These are phyloP conservation scores for Curvularia sp. DNA, from an alignment of 2,329 filamentous ascomycete species.

Conservation along the genomic window DNA sequence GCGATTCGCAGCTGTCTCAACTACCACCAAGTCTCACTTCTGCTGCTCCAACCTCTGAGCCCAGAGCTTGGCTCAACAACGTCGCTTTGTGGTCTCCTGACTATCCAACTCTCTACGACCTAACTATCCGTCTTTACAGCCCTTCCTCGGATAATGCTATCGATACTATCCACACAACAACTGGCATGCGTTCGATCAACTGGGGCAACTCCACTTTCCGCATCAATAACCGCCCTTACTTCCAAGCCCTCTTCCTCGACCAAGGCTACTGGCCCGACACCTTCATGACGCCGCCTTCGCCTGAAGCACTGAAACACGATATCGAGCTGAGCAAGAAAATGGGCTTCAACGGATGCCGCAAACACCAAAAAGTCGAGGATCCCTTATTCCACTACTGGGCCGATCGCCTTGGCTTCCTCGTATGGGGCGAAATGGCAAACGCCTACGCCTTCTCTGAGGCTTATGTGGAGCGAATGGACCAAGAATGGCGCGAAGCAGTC, in stretches of 20 bases:
- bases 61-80: slow-evolving; percentile 58
- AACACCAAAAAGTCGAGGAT: slow-evolving; percentile 70
- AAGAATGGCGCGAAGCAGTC: slow-evolving; percentile 70
- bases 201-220: slow-evolving; percentile 68
- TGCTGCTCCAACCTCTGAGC: slow-evolving; percentile 49
- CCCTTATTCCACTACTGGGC: slow-evolving; percentile 68
- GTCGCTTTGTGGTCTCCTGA: slow-evolving; percentile 70
- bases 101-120: slow-evolving; percentile 63
- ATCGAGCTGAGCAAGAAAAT: slow-evolving; percentile 65
- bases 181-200: slow-evolving; percentile 66
- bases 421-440: slow-evolving; percentile 71
- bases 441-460: slow-evolving; percentile 67
- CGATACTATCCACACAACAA: slow-evolving; percentile 66
- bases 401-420: slow-evolving; percentile 65
- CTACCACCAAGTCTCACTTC: slow-evolving; percentile 47
- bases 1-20: slow-evolving; percentile 50
- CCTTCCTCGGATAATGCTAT: slow-evolving; percentile 47
- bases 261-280: slow-evolving; percentile 70
- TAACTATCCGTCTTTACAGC: slow-evolving; percentile 61
- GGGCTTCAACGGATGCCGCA: slow-evolving; percentile 70
- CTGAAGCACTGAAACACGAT: slow-evolving; percentile 57
- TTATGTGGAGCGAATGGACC: slow-evolving; percentile 66
- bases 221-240: slow-evolving; percentile 65
- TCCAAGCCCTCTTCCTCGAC: slow-evolving; percentile 67
- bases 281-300: slow-evolving; percentile 64